These are phyloP conservation scores for Xylaria cubensis DNA, from an alignment of 495 filamentous ascomycete species.

Conservation along the genomic window DNA sequence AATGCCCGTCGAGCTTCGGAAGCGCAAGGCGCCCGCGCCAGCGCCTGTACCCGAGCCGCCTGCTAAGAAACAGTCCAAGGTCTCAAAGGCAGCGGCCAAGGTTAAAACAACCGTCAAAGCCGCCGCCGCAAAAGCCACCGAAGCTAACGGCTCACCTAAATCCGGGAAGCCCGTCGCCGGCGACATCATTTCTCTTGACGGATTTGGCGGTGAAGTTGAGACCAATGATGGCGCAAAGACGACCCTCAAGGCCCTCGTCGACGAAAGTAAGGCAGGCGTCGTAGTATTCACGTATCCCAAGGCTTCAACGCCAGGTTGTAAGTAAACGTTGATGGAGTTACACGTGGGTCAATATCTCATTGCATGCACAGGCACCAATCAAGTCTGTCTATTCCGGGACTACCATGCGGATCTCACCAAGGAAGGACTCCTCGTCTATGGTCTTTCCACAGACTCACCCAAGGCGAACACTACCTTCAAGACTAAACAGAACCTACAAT, in stretches of 20 bases:
- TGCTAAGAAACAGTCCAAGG: conserved; percentile 60
- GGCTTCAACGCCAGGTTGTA: conserved; percentile 95
- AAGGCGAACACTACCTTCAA: conserved; percentile 92
- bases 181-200: conserved; percentile 66
- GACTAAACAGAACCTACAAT: conserved; percentile 86
- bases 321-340: conserved; percentile 48
- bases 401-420: conserved; percentile 74
- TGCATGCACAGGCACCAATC: conserved; percentile 77
- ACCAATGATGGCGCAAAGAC: conserved; percentile 82
- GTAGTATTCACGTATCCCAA: conserved; percentile 96
- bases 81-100: conserved; percentile 39
- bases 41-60: conserved; percentile 60
- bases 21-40: conserved; percentile 73
- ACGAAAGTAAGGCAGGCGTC: conserved; percentile 82
- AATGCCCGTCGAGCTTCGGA: conserved; percentile 71
- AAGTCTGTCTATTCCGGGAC: conserved; percentile 94
- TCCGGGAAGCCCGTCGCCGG: conserved; percentile 48
- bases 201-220: conserved; percentile 83
- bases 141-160: conserved; percentile 42
- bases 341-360: conserved; percentile 33
- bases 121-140: conserved; percentile 44
- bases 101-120: conserved; percentile 50
- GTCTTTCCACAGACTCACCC: conserved; percentile 83
- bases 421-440: conserved; percentile 85
- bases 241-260: conserved; percentile 77